Evolutionary conservation across 2,329 filamentous ascomycete species (phyloP).

Genomic region (Aaosphaeria pasadenensis): DNA sequence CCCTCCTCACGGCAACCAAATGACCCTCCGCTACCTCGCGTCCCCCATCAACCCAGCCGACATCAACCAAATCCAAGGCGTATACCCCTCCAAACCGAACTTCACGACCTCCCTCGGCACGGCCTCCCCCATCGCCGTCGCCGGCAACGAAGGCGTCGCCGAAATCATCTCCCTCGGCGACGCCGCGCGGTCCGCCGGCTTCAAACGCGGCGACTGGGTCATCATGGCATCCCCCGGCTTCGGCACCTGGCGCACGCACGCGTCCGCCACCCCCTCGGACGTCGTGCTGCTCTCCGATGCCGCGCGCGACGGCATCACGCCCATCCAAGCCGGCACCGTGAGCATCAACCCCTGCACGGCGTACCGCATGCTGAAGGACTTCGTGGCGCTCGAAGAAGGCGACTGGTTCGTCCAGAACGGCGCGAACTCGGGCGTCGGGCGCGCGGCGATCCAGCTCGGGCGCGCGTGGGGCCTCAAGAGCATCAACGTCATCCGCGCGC

Average conservation of each 20-base stretch:
- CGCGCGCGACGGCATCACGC: constrained; percentile 65
- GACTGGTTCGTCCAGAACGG: constrained; percentile 98
- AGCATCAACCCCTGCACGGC: constrained; percentile 92
- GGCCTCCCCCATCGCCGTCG: constrained; percentile 69
- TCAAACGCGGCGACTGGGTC: constrained; percentile 85
- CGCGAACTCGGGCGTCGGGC: constrained; percentile 88
- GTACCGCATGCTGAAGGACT: constrained; percentile 88
- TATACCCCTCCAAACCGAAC: constrained; percentile 81
- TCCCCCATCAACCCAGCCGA: constrained; percentile 95
- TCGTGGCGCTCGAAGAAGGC: constrained; percentile 63
- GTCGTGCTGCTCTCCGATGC: constrained; percentile 69
- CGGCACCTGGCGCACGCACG: constrained; percentile 94
- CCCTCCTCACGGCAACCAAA: constrained; percentile 64
- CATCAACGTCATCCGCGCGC: constrained; percentile 81
- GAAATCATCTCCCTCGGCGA: constrained; percentile 74
- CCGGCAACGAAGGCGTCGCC: constrained; percentile 90
- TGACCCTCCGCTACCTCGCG: constrained; percentile 84
- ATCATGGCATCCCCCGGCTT: constrained; percentile 80
- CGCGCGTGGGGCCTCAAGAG: constrained; percentile 83
- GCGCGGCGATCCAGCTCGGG: constrained; percentile 86
- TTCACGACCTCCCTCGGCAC: constrained; percentile 79
- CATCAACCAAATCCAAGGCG: constrained; percentile 96
- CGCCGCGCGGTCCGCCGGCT: constrained; percentile 49
- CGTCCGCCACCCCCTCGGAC: constrained; percentile 59
- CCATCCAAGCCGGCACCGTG: constrained; percentile 81